Percentiles rank a stretch among this genome's conserved stretches.
Conservation (phyloP, 2,329 filamentous ascomycete species). For the Colletotrichum filicis region DNA sequence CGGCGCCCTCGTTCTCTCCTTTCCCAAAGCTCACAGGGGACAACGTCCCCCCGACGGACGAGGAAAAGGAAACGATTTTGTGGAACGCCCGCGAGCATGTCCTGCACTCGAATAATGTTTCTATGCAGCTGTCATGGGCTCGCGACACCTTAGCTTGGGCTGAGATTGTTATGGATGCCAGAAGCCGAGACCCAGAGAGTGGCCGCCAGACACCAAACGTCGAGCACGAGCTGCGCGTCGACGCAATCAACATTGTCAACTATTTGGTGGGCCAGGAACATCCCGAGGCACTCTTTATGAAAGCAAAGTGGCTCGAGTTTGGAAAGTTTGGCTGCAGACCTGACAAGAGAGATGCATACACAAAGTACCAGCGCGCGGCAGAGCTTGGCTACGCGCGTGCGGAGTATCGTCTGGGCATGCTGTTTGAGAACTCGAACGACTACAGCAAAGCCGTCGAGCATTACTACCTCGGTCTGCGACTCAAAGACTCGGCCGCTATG, state of each 20-base stretch:
- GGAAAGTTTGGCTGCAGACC: slow-evolving; percentile 91
- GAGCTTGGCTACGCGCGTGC: slow-evolving; percentile 88
- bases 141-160: slow-evolving; percentile 91
- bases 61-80: slow-evolving; percentile 90
- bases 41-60: slow-evolving; percentile 92
- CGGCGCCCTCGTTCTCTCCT: slow-evolving; percentile 84
- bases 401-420: slow-evolving; percentile 98
- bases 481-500: slow-evolving; percentile 87
- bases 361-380: slow-evolving; percentile 86
- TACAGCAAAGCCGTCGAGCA: slow-evolving; percentile 90
- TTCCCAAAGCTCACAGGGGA: slow-evolving; percentile 89
- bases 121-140: slow-evolving; percentile 97
- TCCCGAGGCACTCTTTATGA: slow-evolving; percentile 93
- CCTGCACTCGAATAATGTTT: slow-evolving; percentile 91
- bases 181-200: slow-evolving; percentile 70
- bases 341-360: slow-evolving; percentile 95
- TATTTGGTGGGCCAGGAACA: slow-evolving; percentile 93
- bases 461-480: slow-evolving; percentile 83
- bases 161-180: slow-evolving; percentile 83
- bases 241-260: slow-evolving; percentile 90
- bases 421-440: slow-evolving; percentile 95
- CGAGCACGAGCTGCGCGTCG: slow-evolving; percentile 87
- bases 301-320: slow-evolving; percentile 97
- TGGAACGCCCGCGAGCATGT: slow-evolving; percentile 87
- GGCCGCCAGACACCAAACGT: slow-evolving; percentile 78